Evolutionary conservation across 202 grass and related monocot species (phyloP).

Genomic region (Eragrostis tef): DNA sequence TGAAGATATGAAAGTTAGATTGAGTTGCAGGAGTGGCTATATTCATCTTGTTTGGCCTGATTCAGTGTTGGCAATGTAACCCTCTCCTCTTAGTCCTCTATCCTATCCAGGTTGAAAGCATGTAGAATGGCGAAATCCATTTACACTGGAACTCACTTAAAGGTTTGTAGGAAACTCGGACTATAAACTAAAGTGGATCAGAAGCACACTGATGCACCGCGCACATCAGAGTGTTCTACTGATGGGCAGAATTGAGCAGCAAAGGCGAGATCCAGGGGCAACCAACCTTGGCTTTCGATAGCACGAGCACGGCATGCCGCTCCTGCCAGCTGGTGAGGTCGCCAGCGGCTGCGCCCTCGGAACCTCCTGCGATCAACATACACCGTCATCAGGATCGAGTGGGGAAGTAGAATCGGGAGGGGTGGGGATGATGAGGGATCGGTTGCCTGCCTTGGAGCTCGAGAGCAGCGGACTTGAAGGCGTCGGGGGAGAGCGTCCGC

Average conservation of each 20-base stretch:
- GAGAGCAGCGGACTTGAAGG: slow-evolving; percentile 71
- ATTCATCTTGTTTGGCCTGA: not conserved
- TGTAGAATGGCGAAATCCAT: too few species aligned
- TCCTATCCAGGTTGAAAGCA: too few species aligned
- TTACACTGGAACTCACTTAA: too few species aligned
- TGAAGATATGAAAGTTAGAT: not conserved
- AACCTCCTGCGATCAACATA: slow-evolving; percentile 15
- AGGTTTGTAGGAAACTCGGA: too few species aligned
- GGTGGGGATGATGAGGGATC: not conserved
- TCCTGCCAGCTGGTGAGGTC: slow-evolving; percentile 86
- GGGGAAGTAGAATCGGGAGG: not conserved
- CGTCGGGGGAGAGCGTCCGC: slow-evolving; percentile 65
- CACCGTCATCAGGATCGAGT: not conserved
- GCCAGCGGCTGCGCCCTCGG: slow-evolving; percentile 28
- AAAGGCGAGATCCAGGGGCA: slow-evolving; percentile 16
- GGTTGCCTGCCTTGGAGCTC: slow-evolving; percentile 56
- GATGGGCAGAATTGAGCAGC: not conserved
- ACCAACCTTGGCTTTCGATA: slow-evolving; percentile 71
- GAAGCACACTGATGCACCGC: too few species aligned
- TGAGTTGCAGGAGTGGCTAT: not conserved
- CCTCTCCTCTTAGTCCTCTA: too few species aligned
- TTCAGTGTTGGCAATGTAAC: not conserved
- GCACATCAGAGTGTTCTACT: not conserved
- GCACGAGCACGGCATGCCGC: slow-evolving; percentile 69
- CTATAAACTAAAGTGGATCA: too few species aligned